A percentile compares a stretch with the other conserved stretches of the same genome.
These are phyloP conservation scores for Begonia peltatifolia DNA, from an alignment of 306 rosid genomes.

Conservation along the genomic window DNA sequence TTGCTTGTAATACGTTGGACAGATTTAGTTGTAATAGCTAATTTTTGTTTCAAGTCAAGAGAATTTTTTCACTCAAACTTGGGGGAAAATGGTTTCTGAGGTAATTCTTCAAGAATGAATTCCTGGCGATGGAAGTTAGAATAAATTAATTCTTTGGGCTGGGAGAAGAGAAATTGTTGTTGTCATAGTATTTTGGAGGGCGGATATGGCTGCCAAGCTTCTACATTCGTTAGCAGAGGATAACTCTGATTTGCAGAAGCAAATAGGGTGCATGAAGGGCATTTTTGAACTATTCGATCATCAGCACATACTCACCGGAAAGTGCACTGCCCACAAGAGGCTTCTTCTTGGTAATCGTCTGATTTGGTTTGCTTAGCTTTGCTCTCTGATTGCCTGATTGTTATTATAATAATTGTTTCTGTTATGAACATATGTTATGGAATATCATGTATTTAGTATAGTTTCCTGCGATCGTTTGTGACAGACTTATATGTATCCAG, in stretches of 20 bases:
- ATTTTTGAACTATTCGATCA: constrained; percentile 83
- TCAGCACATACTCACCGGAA: constrained; percentile 35
- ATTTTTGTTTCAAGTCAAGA: too few species aligned
- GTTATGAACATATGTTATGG: too few species aligned
- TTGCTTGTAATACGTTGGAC: too few species aligned
- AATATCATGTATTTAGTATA: too few species aligned
- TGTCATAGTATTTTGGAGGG: constrained; percentile 2
- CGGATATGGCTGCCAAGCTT: constrained; percentile 76
- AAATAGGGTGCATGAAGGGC: constrained; percentile 91
- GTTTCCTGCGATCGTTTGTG: too few species aligned
- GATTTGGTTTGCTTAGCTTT: not conserved
- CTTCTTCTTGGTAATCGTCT: constrained; percentile 42
- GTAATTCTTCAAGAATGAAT: not conserved
- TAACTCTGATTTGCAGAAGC: constrained; percentile 84
- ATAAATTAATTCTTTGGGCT: not conserved
- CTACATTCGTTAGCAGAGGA: constrained; percentile 88
- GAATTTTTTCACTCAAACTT: too few species aligned
- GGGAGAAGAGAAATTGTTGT: not conserved
- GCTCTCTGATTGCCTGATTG: not conserved
- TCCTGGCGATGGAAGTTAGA: constrained; percentile 15
- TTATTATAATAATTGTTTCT: not conserved
- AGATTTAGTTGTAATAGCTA: too few species aligned
- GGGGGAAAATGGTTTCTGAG: too few species aligned
- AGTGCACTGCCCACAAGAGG: constrained; percentile 45
- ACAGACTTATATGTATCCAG: too few species aligned